phyloP scores from a whole-genome alignment of 2,329 filamentous ascomycete species.

The Cercospora sp. region DNA sequence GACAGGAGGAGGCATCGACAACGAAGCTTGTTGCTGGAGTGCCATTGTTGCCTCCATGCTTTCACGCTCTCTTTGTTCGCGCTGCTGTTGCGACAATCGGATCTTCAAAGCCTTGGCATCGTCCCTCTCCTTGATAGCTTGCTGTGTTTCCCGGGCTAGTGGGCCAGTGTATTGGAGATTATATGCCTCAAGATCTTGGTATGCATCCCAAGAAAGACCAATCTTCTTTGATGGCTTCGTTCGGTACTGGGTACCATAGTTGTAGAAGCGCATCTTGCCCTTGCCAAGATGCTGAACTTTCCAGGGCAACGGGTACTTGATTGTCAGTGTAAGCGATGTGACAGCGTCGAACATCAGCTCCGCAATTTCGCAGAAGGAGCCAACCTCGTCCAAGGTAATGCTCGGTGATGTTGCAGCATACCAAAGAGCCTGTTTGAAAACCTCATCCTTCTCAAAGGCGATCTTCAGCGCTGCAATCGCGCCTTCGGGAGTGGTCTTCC shows the following conservation, averaged over 20 bases:
- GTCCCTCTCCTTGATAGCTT: constrained; percentile 16
- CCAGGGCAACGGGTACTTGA: constrained; percentile 61
- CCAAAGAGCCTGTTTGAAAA: constrained; percentile 57
- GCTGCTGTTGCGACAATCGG: constrained; percentile 17
- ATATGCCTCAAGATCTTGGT: constrained; percentile 31
- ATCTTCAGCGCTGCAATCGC: constrained; percentile 58
- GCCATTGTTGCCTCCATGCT: constrained; percentile 17
- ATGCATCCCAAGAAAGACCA: constrained; percentile 34
- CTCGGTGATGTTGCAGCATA: constrained; percentile 54
- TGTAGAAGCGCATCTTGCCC: constrained; percentile 43
- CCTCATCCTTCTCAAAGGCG: constrained; percentile 51
- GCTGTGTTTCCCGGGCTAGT: constrained; percentile 23
- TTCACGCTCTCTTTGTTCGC: constrained; percentile 17
- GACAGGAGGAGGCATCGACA: constrained; percentile 21
- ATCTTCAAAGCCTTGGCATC: constrained; percentile 16
- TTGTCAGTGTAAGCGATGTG: constrained; percentile 50
- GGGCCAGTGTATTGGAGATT: constrained; percentile 37
- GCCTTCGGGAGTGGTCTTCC: constrained; percentile 57
- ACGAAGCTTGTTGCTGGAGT: constrained; percentile 15
- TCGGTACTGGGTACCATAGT: constrained; percentile 28
- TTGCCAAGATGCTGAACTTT: constrained; percentile 54
- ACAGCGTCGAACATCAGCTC: constrained; percentile 56
- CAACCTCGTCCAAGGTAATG: constrained; percentile 55
- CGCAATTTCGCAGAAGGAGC: constrained; percentile 59
- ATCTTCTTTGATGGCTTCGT: constrained; percentile 30